Evolutionary conservation across 768 basidiomycete species (phyloP).

Genomic region (Boletus vinaceobasis): DNA sequence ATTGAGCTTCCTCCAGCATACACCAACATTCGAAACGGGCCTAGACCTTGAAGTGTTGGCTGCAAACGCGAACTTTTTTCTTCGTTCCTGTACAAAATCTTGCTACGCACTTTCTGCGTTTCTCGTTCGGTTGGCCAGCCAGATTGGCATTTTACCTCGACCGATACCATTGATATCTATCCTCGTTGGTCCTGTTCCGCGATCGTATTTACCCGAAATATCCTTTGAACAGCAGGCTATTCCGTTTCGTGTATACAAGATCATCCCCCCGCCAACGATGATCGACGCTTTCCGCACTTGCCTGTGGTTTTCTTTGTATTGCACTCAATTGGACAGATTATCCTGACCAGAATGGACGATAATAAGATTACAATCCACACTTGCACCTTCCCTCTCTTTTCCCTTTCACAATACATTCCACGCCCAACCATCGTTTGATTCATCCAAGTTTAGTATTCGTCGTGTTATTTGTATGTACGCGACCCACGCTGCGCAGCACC

Average conservation of each 20-base stretch:
- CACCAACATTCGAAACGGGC: constrained; percentile 47
- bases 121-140: background rate
- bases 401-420: background rate
- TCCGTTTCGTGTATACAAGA: background rate
- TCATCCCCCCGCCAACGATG: background rate
- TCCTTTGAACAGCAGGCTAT: background rate
- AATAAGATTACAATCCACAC: background rate
- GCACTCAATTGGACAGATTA: constrained; percentile 1
- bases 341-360: constrained; percentile 8
- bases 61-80: background rate
- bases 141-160: background rate
- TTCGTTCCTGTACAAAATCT: background rate
- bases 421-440: background rate
- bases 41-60: constrained; percentile 1
- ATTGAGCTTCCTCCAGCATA: constrained; percentile 85
- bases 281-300: background rate
- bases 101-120: background rate
- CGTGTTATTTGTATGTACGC: background rate
- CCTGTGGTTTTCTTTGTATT: background rate
- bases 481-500: constrained; percentile 5
- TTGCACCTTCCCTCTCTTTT: background rate
- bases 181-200: background rate
- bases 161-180: constrained; percentile 3
- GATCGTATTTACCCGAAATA: background rate
- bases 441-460: background rate